Evolutionary conservation across 1,284 basidiomycete genomes (phyloP), one percentile per base, ranked within the genome.

Genomic region (Puccinia triticina): DNA sequence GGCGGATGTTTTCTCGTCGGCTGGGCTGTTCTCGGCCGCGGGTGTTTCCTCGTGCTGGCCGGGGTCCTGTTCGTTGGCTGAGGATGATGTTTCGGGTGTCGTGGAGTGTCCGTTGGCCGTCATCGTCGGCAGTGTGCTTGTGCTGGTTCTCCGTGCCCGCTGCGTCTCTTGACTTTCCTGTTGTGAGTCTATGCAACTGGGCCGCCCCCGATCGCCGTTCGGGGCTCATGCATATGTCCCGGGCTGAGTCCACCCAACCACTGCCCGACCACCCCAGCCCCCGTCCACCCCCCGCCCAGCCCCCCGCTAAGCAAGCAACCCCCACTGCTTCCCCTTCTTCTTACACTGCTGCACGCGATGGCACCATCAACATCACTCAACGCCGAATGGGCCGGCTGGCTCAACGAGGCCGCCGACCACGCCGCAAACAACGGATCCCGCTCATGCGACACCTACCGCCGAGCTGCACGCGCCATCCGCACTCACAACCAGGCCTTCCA

Each of bases 381-480:
- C 50, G 55, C 26, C 43, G 75, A 77, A 64, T 80, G 78, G 78
- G 78, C 78, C 12, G 67, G 55, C 23, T 80, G 78, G 78, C 50
- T 80, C 43, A 67, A 73, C 46, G 53, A 80, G 37, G 78, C 78
- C 8, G 78, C 78, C 18, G 67, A 80, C 40, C 50, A 71, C 57
- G 78, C 78, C 57, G 23, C 57, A 12, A 46, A 16, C 34, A 72
- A 80, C 40, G 78, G 78, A 16, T 61, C 66, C 14, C 66, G 78
- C 21, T 50, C 66, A n/a, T 67, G 59, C 21, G 78, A 80, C 40
- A 72, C 67, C 16, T 80, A 43, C 48, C 26, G 64, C 34, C 10
- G 69, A 57, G 78, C 78, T 59, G 66, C 69, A 10, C 59, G 29
- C 23, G 78, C 67, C 10, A 71, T 80, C 64, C 46, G 77, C 29